phyloP scores from a whole-genome alignment of 2,329 filamentous ascomycete species.

The Pleurostoma richardsiae region DNA sequence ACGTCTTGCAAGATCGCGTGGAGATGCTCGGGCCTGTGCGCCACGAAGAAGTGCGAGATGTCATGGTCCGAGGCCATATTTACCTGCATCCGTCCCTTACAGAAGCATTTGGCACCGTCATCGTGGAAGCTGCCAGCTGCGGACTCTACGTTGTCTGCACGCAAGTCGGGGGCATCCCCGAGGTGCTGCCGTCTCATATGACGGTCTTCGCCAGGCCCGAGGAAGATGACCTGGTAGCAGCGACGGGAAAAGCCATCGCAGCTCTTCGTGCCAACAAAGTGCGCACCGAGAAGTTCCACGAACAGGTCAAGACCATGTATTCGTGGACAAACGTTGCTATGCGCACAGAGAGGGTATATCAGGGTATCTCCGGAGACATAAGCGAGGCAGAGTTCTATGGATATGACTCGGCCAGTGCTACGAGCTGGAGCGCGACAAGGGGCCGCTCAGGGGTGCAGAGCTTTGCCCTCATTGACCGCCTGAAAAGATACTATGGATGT shows the following conservation, averaged over 20 bases:
- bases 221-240: slow-evolving; percentile 87
- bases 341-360: slow-evolving; percentile 91
- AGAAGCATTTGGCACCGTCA: slow-evolving; percentile 95
- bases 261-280: slow-evolving; percentile 81
- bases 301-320: slow-evolving; percentile 97
- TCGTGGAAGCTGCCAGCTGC: slow-evolving; percentile 94
- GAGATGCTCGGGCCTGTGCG: slow-evolving; percentile 87
- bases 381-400: slow-evolving; percentile 86
- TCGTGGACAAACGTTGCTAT: slow-evolving; percentile 95
- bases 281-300: slow-evolving; percentile 89
- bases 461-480: slow-evolving; percentile 86
- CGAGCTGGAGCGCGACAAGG: slow-evolving; percentile 64
- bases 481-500: slow-evolving; percentile 96
- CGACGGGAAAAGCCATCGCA: slow-evolving; percentile 84
- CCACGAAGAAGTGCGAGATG: slow-evolving; percentile 93
- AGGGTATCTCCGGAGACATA: slow-evolving; percentile 84
- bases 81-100: slow-evolving; percentile 94
- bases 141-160: slow-evolving; percentile 96
- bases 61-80: slow-evolving; percentile 96
- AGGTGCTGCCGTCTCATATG: slow-evolving; percentile 94
- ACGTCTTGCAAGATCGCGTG: slow-evolving; percentile 88
- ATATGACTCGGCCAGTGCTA: slow-evolving; percentile 59
- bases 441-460: slow-evolving; percentile 69
- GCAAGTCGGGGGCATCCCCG: slow-evolving; percentile 91
- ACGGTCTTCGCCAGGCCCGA: slow-evolving; percentile 96